Percentiles rank a stretch among this genome's conserved stretches.
These are phyloP conservation scores for Geranium incanum DNA, from an alignment of 441 rosid species.

Conservation along the genomic window DNA sequence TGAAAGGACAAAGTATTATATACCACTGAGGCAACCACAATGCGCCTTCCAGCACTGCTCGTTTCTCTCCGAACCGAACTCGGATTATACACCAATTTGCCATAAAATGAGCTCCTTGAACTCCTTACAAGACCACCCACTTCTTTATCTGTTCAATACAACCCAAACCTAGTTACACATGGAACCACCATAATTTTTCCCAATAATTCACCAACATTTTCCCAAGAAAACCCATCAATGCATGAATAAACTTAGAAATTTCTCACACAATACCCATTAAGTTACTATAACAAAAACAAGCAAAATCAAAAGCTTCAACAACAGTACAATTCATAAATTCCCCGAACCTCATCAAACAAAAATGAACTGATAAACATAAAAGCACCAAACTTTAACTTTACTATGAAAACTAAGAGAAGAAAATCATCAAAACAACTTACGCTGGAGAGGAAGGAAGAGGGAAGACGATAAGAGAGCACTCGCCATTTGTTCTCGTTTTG, in stretches of 20 bases:
- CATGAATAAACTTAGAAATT: neutral
- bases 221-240: neutral
- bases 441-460: slow-evolving; percentile 32
- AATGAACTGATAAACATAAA: neutral
- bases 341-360: neutral
- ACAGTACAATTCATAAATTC: neutral
- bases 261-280: neutral
- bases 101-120: slow-evolving; percentile 34
- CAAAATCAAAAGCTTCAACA: neutral
- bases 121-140: slow-evolving; percentile 23
- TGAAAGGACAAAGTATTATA: slow-evolving; percentile 14
- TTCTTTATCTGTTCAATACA: slow-evolving; percentile 33
- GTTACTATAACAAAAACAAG: neutral
- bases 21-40: slow-evolving; percentile 38
- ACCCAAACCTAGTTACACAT: slow-evolving; percentile 8
- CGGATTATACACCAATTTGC: slow-evolving; percentile 20
- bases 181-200: neutral
- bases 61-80: slow-evolving; percentile 21
- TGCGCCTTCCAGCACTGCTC: slow-evolving; percentile 20
- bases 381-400: neutral
- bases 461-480: slow-evolving; percentile 33
- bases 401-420: neutral
- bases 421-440: slow-evolving; percentile 25
- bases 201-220: neutral
- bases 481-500: slow-evolving; percentile 34